Evolutionary conservation across 148 eudicot genomes (phyloP), one percentile per base, ranked within the genome.

Genomic region (Fagopyrum esculentum): DNA sequence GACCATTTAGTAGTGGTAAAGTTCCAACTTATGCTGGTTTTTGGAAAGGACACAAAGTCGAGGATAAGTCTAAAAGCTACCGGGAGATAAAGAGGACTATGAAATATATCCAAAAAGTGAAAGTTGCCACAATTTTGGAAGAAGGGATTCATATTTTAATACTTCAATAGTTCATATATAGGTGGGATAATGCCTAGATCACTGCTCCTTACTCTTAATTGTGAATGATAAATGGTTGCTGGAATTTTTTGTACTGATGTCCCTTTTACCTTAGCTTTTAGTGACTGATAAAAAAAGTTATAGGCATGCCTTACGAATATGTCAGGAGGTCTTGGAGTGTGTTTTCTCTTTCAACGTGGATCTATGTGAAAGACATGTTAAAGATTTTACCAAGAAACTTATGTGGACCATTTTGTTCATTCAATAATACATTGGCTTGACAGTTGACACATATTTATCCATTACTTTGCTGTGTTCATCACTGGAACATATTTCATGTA

Each of bases 401-500:
- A 49, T 8, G 12, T 49, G 52, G 52, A 49, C 12, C 52, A 9
- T 49, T 9, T 49, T 49, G 52, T 49, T 49, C 12, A 49, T 49
- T 12, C 9, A 8, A 9, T 49, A 49, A 49, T 8, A 49, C 9
- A 49, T 9, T 49, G 0, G 40, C 40, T 35, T 35, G 40, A 35
- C 40, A 35, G 40, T 35, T 1, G 3, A 35, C 40, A 35, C 40
- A 35, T 3, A 17, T 52, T 12, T 2, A 57, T 57, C 22, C 29
- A 17, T 17, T 57, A 12, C 46, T 26, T 26, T 22, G 66, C 26
- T 35, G n/a, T 64, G 52, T 49, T 49, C 12, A 49, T 49, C 7
- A 12, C 45, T 35, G 10, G 12, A 64, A 64, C 70, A 35, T 29
- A 61, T 64, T 64, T 51, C 59, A 9, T 81, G 74, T 87, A 95